Conservation (phyloP, 2,329 filamentous ascomycete species). For the Monosporascus sp. region DNA sequence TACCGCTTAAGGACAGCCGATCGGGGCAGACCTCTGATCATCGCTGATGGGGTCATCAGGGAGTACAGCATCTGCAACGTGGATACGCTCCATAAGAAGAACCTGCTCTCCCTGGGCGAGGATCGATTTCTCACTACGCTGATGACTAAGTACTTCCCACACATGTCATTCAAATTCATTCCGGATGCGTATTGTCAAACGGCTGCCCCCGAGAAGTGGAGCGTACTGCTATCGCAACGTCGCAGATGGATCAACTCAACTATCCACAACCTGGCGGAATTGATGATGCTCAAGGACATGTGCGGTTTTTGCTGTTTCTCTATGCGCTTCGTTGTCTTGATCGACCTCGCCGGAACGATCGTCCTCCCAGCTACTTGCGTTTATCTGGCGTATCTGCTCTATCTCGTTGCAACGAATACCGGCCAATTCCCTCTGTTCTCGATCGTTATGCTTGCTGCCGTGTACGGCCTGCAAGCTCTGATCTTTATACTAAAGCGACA, state of each 20-base stretch:
- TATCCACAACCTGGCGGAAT: slow-evolving; percentile 89
- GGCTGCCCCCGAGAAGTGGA: slow-evolving; percentile 90
- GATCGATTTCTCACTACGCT: slow-evolving; percentile 87
- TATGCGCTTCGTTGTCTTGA: slow-evolving; percentile 94
- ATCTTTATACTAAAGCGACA: slow-evolving; percentile 96
- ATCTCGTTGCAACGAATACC: slow-evolving; percentile 60
- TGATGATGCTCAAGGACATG: slow-evolving; percentile 86
- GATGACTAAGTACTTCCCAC: slow-evolving; percentile 96
- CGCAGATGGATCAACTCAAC: slow-evolving; percentile 99
- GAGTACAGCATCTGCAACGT: slow-evolving; percentile 88
- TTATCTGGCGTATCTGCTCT: slow-evolving; percentile 85
- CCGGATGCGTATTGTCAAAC: slow-evolving; percentile 90
- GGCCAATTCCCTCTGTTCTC: slow-evolving; percentile 84
- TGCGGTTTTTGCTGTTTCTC: slow-evolving; percentile 99
- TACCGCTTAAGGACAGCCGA: slow-evolving; percentile 92
- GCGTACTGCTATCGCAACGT: slow-evolving; percentile 91
- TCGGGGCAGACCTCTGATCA: slow-evolving; percentile 89
- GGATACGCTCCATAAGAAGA: slow-evolving; percentile 91
- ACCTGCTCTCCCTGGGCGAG: slow-evolving; percentile 71
- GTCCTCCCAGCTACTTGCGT: slow-evolving; percentile 84
- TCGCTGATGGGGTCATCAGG: slow-evolving; percentile 78
- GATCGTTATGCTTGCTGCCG: slow-evolving; percentile 79
- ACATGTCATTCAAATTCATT: slow-evolving; percentile 94
- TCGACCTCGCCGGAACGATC: slow-evolving; percentile 88
- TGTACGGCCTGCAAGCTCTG: slow-evolving; percentile 91